Percentiles rank a stretch among this genome's conserved stretches.
These are phyloP conservation scores for Fomitopsis pinicola DNA, from an alignment of 1,284 basidiomycete genomes.

Conservation along the genomic window DNA sequence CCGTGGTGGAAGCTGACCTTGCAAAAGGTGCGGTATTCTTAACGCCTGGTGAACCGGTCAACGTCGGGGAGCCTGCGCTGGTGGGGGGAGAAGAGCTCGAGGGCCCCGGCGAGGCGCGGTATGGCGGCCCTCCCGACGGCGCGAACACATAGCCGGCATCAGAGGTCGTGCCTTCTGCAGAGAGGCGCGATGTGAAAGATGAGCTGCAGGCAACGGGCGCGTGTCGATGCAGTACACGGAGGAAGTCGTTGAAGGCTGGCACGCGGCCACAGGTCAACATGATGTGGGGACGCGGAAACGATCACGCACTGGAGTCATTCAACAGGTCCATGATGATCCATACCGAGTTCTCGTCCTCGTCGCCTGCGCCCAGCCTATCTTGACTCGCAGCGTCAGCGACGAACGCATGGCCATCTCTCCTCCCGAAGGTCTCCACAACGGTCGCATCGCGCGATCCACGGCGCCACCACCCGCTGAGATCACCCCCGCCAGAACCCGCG, in stretches of 20 bases:
- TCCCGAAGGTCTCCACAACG: conserved; percentile 3
- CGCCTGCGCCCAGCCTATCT: conserved; percentile 1
- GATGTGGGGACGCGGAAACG: background rate
- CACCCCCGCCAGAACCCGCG: background rate
- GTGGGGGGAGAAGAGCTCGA: background rate
- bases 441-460: conserved; percentile 21
- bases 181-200: conserved; percentile 7
- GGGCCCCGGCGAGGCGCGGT: background rate
- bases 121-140: background rate
- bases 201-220: conserved; percentile 35
- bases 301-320: conserved; percentile 40
- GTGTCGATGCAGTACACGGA: conserved; percentile 59
- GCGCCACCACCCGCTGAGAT: conserved; percentile 18
- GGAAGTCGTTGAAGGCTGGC: conserved; percentile 48
- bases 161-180: background rate
- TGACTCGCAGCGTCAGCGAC: conserved; percentile 4
- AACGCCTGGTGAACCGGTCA: background rate
- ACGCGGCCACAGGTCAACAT: background rate
- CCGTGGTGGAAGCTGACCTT: conserved; percentile 7
- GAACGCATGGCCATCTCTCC: conserved; percentile 6
- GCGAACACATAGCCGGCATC: conserved; percentile 2
- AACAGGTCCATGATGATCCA: conserved; percentile 60
- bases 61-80: background rate
- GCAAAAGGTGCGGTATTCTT: background rate
- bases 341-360: conserved; percentile 31